Base-by-base conservation (phyloP, 1,284 basidiomycete species). In the Ceratobasidium sp. region DNA sequence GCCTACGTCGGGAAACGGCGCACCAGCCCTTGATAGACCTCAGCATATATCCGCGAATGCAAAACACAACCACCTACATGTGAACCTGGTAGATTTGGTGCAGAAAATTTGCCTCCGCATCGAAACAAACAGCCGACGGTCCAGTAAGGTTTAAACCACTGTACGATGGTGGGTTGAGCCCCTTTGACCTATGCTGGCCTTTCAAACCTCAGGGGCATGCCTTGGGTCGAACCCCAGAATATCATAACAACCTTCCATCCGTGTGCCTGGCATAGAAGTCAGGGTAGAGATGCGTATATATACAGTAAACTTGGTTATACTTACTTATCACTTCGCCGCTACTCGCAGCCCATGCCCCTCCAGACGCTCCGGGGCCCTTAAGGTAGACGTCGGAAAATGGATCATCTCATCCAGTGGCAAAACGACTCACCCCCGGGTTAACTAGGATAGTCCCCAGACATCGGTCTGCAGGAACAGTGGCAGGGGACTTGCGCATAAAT, bases 401-500 rank as follows among this genome's bases (percentile, higher is more conserved):
- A 40, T 40, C 10, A 8, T 40, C 17, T 8, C 10, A 17, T 17
- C 8, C 8, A 13, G 7, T 7, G 38, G 8, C 38, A 40, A 10
- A 8, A 40, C 38, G 17, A 45, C 20, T 52, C 20, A 52, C 49
- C 20, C 60, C 71, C 6, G 72, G 72, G 54, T 73, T 71, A 60
- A 55, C 56, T 32, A 71, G 56, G 42, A 73, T 50, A 10, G 38
- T 68, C 0, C 72, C 72, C 4, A 64, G 13, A 4, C 60, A 45
- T 20, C 50, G 27, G 12, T 29, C 60, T 29, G 31, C 43, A 8
- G 70, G 49, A 4, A 47, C 68, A 2, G 68, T 68, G 31, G 73
- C 69, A 1, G 73, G 73, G 8, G 73, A 45, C 68, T 69, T 73
- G n/a, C 74, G 70, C 0, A 75, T 55, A 0, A 73, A 71, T 45